Evolutionary conservation across 768 basidiomycete genomes (phyloP).

Genomic region (Boletus tomentosulus): DNA sequence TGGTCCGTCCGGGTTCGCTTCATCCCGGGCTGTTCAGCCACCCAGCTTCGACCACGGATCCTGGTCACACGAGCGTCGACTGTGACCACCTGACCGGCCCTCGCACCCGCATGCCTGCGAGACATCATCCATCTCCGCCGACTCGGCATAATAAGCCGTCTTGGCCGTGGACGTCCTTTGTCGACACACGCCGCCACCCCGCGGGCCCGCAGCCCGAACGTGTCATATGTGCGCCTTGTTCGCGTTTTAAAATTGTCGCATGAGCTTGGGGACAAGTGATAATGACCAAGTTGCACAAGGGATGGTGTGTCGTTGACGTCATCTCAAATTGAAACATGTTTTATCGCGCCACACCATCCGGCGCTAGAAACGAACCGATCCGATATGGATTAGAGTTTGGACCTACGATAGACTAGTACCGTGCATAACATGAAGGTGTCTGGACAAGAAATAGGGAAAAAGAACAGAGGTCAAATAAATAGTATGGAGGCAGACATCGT

Average conservation of each 20-base stretch:
- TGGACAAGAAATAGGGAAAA: not conserved
- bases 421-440: not conserved
- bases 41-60: not conserved
- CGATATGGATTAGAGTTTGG: not conserved
- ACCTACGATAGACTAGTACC: conserved; percentile 1
- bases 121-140: not conserved
- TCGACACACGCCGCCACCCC: not conserved
- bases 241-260: not conserved
- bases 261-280: not conserved
- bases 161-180: not conserved
- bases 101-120: not conserved
- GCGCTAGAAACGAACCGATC: not conserved
- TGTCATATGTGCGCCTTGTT: not conserved
- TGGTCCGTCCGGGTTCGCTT: too few species aligned
- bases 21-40: not conserved
- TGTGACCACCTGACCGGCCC: too few species aligned
- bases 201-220: not conserved
- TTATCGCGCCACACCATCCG: not conserved
- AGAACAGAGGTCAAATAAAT: conserved; percentile 13
- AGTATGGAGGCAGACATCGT: conserved; percentile 3
- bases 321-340: not conserved
- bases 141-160: not conserved
- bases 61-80: not conserved
- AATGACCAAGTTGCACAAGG: not conserved
- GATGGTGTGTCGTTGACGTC: not conserved